These are phyloP conservation scores for Dalbergia oliveri DNA, from an alignment of 306 rosid species.

Conservation along the genomic window DNA sequence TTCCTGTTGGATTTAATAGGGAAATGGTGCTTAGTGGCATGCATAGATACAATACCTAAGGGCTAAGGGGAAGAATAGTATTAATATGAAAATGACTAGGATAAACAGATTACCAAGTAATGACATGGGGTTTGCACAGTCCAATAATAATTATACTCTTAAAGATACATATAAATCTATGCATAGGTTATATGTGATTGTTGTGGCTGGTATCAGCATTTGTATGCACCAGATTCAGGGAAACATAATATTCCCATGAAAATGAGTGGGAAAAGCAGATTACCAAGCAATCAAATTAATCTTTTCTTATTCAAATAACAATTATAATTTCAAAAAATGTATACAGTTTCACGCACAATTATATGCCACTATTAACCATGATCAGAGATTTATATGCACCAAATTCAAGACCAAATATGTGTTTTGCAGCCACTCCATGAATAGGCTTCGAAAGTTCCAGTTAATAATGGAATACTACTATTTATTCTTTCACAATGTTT, in stretches of 20 bases:
- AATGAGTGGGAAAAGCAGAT: constrained; percentile 25
- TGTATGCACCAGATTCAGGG: constrained; percentile 17
- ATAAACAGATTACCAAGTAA: neutral
- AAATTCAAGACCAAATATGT: neutral
- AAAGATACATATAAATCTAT: neutral
- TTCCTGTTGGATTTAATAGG: neutral
- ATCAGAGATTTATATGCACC: constrained; percentile 1
- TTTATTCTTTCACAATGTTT: constrained; percentile 38
- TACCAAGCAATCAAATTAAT: constrained; percentile 10
- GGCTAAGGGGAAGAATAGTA: neutral
- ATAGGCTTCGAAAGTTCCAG: neutral
- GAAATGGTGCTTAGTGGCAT: neutral
- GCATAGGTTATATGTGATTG: neutral
- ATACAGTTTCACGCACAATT: constrained; percentile 29
- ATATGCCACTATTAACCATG: constrained; percentile 6
- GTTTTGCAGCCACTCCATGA: constrained; percentile 8
- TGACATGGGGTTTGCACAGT: neutral
- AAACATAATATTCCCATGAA: constrained; percentile 12
- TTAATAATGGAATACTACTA: neutral
- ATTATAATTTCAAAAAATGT: neutral
- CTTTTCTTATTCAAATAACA: constrained; percentile 23
- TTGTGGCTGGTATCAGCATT: neutral
- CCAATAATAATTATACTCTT: neutral
- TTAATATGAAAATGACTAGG: neutral
- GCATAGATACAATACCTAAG: constrained; percentile 25